Base-by-base conservation (phyloP, 805 yeast genomes). In the Brettanomyces naardenensis region DNA sequence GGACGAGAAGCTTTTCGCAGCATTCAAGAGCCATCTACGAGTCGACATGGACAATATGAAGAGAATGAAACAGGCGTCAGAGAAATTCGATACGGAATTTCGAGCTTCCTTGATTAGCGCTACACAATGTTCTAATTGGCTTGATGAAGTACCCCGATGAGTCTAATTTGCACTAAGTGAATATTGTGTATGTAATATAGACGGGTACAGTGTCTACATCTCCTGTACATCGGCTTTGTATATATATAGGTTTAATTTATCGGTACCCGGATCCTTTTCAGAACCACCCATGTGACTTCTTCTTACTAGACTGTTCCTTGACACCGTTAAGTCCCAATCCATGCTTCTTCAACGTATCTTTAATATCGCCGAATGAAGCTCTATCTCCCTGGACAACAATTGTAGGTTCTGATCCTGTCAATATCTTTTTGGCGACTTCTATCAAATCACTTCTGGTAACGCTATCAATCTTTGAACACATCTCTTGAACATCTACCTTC, bases 381-480 rank as follows among this genome's bases (percentile, higher is more conserved):
- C 94, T 73, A 37, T 82, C 78, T 38, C 97, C 97, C 66, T 87
- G 95, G 68, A 87, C 75, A 6, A 88, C 92, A 22, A 88, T 67
- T 1, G 95, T 83, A n/a, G 97, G 92, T 43, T 65, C 67, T 19
- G 75, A 69, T 4, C 90, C 85, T 0, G 88, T 80, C 30, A 90
- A 66, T 1, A 92, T 77, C 42, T 78, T 71, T 48, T 71, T 71
- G 3, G 96, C 95, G 1, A 86, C 88, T 10, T 76, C 64, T 40
- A 71, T 72, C 31, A 92, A 68, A 55, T 90, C 96, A 5, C 61
- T 62, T 3, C 77, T 69, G 0, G 85, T 72, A 44, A 92, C 71
- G 9, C 58, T 54, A 41, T 83, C 88, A 44, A 92, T 87, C 51
- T 78, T 77, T 5, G 59, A 64, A 40, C 90, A 80, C 95, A 90